Evolutionary conservation across 768 basidiomycete genomes (phyloP).

Genomic region (Pleurotus pulmonarius): DNA sequence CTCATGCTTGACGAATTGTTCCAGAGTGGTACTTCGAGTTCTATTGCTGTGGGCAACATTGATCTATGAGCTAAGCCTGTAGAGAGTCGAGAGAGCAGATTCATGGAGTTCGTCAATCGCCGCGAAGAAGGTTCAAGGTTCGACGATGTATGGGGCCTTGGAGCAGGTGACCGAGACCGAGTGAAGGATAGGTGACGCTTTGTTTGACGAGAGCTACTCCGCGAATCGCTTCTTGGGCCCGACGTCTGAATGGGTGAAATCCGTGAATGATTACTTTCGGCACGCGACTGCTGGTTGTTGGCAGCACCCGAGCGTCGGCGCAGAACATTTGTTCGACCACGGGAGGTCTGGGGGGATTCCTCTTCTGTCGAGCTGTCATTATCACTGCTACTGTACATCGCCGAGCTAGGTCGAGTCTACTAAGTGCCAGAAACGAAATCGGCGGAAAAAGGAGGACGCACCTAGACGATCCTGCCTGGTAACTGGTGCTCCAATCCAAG

Average conservation of each 20-base stretch:
- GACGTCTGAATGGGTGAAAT: background rate
- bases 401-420: constrained; percentile 35
- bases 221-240: constrained; percentile 1
- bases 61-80: constrained; percentile 18
- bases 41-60: constrained; percentile 47
- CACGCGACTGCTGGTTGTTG: background rate
- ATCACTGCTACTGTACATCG: constrained; percentile 46
- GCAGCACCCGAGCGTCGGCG: background rate
- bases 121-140: constrained; percentile 20
- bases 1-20: constrained; percentile 34
- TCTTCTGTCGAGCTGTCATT: constrained; percentile 47
- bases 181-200: constrained; percentile 51
- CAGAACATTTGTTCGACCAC: constrained; percentile 34
- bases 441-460: constrained; percentile 25
- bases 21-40: constrained; percentile 41
- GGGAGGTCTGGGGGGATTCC: constrained; percentile 30
- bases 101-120: constrained; percentile 39
- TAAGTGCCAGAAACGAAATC: background rate
- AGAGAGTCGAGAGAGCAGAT: constrained; percentile 35
- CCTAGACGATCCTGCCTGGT: constrained; percentile 84
- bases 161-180: constrained; percentile 69
- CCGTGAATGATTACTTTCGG: background rate
- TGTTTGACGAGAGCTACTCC: constrained; percentile 22
- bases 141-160: constrained; percentile 29
- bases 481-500: constrained; percentile 78